Evolutionary conservation across 192 early-diverging fungal genomes (phyloP).

Genomic region (Umbelopsis isabellina): DNA sequence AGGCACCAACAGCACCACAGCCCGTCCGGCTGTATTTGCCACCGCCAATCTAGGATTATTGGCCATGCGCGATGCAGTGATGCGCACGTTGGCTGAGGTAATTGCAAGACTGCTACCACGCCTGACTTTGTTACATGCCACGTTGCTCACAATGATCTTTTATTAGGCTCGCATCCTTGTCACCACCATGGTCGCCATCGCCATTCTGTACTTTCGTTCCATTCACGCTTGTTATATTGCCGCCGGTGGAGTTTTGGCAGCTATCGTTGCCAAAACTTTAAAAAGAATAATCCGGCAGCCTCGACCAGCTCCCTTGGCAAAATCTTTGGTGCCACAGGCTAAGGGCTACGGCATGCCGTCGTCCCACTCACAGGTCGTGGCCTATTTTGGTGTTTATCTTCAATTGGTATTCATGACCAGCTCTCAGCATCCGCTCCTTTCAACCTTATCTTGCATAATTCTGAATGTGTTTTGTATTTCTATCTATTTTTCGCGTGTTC

Average conservation of each 20-base stretch:
- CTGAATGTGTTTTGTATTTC: constrained; percentile 3
- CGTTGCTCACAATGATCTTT: too few species aligned
- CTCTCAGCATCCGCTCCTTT: not conserved
- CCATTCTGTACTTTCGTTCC: constrained; percentile 8
- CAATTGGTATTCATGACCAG: not conserved
- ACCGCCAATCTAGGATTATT: not conserved
- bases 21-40: not conserved
- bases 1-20: not conserved
- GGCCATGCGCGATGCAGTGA: not conserved
- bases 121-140: not conserved
- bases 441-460: not conserved
- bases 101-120: not conserved
- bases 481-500: constrained; percentile 9
- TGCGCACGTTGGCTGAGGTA: constrained; percentile 15
- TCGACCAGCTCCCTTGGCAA: not conserved
- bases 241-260: not conserved
- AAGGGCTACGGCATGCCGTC: constrained; percentile 22
- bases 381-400: constrained; percentile 11
- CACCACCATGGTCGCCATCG: not conserved
- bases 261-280: not conserved
- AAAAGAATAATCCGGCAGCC: constrained; percentile 21
- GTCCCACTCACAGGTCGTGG: constrained; percentile 3
- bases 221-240: constrained; percentile 12
- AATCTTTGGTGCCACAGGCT: not conserved
- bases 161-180: not conserved